phyloP scores from a whole-genome alignment of 306 rosid genomes.

The Rubus idaeus region DNA sequence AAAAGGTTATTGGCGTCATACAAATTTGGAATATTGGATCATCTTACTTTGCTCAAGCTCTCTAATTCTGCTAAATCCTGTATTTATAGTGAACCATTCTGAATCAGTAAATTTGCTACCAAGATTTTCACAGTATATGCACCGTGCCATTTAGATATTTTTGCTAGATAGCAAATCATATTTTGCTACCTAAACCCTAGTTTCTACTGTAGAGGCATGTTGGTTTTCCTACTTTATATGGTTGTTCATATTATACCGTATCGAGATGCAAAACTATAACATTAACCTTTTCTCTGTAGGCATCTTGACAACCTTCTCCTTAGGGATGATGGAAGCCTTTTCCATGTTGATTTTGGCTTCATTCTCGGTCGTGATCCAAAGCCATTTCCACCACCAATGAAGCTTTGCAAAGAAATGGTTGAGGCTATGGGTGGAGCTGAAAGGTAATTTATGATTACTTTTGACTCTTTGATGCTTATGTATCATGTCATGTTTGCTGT shows the following conservation, averaged over 20 bases:
- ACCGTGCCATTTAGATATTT: background rate
- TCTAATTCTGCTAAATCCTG: background rate
- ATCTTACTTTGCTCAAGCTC: background rate
- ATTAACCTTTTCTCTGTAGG: conserved; percentile 40
- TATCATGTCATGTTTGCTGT: conserved; percentile 4
- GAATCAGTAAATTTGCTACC: background rate
- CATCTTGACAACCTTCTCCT: conserved; percentile 98
- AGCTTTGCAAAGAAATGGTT: conserved; percentile 99
- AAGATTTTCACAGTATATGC: background rate
- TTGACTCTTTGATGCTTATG: background rate
- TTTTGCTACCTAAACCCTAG: background rate
- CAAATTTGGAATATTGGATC: background rate
- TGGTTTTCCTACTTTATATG: background rate
- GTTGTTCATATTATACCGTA: background rate
- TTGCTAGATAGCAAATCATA: background rate
- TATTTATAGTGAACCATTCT: background rate
- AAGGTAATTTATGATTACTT: conserved; percentile 47
- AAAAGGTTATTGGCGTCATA: background rate
- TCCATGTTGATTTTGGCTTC: conserved; percentile 98
- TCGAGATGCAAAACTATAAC: background rate
- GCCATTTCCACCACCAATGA: conserved; percentile 99
- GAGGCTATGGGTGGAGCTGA: conserved; percentile 99
- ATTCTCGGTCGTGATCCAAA: conserved; percentile 96
- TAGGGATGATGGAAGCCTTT: conserved; percentile 90
- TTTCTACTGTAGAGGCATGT: background rate